Base-by-base conservation (phyloP, 352 stramenopile genomes). In the Pythium monospermum region DNA sequence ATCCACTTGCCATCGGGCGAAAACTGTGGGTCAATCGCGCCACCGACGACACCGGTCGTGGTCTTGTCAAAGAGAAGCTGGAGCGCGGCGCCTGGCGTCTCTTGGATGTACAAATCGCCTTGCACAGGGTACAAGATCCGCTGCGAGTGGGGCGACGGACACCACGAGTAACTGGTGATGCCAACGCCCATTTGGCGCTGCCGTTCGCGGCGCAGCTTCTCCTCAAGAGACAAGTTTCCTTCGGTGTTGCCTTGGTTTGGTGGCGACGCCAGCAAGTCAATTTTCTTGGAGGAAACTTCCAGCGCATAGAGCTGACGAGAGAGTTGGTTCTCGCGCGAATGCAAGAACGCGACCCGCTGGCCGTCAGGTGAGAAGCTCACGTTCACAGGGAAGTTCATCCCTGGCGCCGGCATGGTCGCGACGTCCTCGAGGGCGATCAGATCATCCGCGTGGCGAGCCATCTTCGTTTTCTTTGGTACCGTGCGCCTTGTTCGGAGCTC, bases 81-180 rank as follows among this genome's bases (percentile, higher is more conserved):
- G 10, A 95, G 57, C 46, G 73, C 68, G 0, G 71, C 80, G n/a
- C 73, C 74, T 0, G 73, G 71, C 28, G 73, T 42, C 57, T 98
- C 91, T 71, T 98, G 94, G 16, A 98, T 64, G 67, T 96, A 98
- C 30, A 98, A 57, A 59, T 95, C 94, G 32, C 95, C 95, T 59
- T 95, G 75, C 30, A 96, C 81, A 39, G 91, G 91, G 61, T 97
- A 94, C 32, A 98, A 55, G 31, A 98, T 73, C 22, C 85, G 69
- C 42, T 92, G 69, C 31, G 69, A 71, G 31, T 81, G 64, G 11
- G 61, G 44, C 37, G 57, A 53, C 16, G 83, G 79, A 49, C 68
- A 79, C 87, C 83, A 97, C 13, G 75, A 64, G 66, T 96, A 97
- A 11, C 72, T 90, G n/a, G 89, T 96, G 67, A 97, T 96, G 43